Conservation (phyloP, 139 green algal species). For the Bryopsis sp. region DNA sequence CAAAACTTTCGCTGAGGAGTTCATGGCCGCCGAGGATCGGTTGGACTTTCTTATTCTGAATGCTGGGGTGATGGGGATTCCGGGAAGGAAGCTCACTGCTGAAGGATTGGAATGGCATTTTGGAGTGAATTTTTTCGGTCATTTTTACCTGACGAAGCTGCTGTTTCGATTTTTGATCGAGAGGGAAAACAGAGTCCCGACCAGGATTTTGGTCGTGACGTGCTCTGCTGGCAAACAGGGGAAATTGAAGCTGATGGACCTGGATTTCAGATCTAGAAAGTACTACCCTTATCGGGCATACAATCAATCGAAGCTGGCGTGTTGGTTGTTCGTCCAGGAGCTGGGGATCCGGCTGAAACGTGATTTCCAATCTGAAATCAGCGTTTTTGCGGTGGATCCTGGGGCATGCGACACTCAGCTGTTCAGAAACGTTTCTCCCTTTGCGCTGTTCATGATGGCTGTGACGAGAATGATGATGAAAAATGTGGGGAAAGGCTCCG, state of each 20-base stretch:
- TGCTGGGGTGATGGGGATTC: slow-evolving; percentile 22
- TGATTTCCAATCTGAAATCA: background rate
- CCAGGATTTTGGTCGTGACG: background rate
- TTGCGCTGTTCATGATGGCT: background rate
- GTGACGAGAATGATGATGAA: slow-evolving; percentile 2
- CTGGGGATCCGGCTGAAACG: background rate
- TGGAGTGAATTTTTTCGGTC: slow-evolving; percentile 1
- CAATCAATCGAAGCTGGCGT: background rate
- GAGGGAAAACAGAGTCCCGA: background rate
- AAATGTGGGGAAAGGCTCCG: too few species aligned
- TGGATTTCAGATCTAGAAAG: background rate
- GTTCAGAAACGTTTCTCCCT: background rate
- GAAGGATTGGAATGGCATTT: slow-evolving; percentile 17
- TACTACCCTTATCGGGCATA: background rate
- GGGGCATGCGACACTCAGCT: background rate
- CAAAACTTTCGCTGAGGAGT: slow-evolving; percentile 29
- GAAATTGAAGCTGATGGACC: slow-evolving; percentile 3
- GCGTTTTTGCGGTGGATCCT: background rate
- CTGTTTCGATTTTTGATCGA: background rate
- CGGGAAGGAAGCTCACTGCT: background rate
- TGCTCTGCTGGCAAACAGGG: background rate
- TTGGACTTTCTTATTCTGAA: slow-evolving; percentile 69
- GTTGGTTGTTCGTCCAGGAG: background rate
- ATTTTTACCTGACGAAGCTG: slow-evolving; percentile 4
- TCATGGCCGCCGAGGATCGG: slow-evolving; percentile 18